Base-by-base conservation (phyloP, 1,284 basidiomycete genomes). In the Rhodotorula mucilaginosa region DNA sequence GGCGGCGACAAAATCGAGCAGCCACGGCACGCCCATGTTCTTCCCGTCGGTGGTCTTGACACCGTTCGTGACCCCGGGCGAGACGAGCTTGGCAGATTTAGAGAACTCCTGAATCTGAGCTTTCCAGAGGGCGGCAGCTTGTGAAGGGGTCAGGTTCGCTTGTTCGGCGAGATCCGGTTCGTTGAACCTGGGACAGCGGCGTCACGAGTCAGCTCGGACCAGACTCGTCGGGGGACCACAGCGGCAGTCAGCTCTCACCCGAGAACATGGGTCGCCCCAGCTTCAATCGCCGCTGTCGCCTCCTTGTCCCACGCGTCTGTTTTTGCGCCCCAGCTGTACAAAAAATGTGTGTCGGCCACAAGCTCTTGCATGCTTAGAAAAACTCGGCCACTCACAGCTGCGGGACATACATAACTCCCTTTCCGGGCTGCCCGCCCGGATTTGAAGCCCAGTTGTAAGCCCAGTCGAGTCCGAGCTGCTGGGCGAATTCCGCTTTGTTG, bases 31-130 rank as follows among this genome's bases (percentile, higher is more conserved):
- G 26, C 70, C 73, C 65, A 74, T 65, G 19, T 68, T 47, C 21
- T 7, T 54, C 2, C 70, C 70, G 21, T 65, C 49, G 1, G n/a
- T 60, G 7, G 58, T 61, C 47, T 49, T 34, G n/a, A 70, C 65
- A 0, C 68, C 74, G 64, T 71, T 76, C 29, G 72, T 69, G 18
- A 77, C 74, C 0, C 69, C 76, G 0, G 77, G 76, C 4, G 72
- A 69, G 34, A 78, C 69, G 57, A 78, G 74, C 58, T 78, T 78
- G 23, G 67, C 74, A 3, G 48, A 44, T 3, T 49, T 52, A 0
- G 67, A 64, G 51, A 71, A 67, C 2, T 74, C 68, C 58, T 77
- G 47, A 47, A 78, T 74, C 10, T 68, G 61, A 6, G 56, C 34
- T 3, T 61, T 61, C 70, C 70, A 74, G 2, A 69, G 34, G 19